Evolutionary conservation across 257 asterid genomes (phyloP), one percentile per base, ranked within the genome.

Genomic region (Jacaranda mimosifolia): DNA sequence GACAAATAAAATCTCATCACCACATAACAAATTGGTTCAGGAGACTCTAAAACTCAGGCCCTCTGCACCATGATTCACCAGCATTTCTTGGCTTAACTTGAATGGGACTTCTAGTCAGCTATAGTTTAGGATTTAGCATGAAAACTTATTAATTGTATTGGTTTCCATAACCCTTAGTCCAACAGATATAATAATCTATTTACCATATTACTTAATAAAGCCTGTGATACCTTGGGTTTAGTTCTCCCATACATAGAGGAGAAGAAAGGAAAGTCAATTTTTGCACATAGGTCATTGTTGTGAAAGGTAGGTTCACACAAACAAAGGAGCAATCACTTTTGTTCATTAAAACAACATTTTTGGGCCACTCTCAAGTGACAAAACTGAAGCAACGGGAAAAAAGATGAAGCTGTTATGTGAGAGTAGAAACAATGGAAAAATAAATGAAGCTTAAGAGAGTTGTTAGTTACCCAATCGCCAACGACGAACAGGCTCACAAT

Each of bases 401-500:
- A 42, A 45, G 19, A 58, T 48, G 59, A 72, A 59, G 75, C 58
- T 56, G 43, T 18, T 38, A 70, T 42, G 51, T 53, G 43, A 63
- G 43, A 2, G 15, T 45, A 48, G 49, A 70, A 46, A 46, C 63
- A 65, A 63, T 59, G 51, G 46, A 13, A 58, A 46, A 11, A 40
- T 4, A 45, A 35, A 58, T 48, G 59, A 72, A 59, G 76, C 58
- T 68, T 18, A 63, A 71, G 75, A 79, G 75, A 60, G 67, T 36
- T 70, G 76, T 46, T 66, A 74, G 35, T 84, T 92, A 94, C 98
- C 97, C 97, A 94, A 72, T 94, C 98, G 70, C 98, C 98, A 43
- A 92, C 92, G 39, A 92, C 92, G 26, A 91, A 88, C 73, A 94
- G 85, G 93, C 96, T 88, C 76, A 92, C 80, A 3, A 87, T 86